These are phyloP conservation scores for Talaromyces sp. DNA, from an alignment of 2,329 filamentous ascomycete genomes.

Conservation along the genomic window DNA sequence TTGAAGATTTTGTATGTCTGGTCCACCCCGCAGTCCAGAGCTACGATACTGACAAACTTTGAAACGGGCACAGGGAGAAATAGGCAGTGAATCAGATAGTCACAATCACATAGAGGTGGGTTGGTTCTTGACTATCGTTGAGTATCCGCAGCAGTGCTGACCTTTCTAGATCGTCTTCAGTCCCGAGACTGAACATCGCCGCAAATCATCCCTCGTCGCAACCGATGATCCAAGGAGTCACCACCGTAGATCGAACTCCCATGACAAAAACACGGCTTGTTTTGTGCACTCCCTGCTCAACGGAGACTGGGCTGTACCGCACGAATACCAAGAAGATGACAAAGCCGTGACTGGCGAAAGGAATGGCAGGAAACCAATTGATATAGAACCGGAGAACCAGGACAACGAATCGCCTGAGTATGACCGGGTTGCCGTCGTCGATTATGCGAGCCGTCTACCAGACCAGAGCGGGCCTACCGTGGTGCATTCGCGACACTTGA, in stretches of 20 bases:
- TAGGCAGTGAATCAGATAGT: constrained; percentile 32
- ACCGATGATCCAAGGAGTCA: constrained; percentile 39
- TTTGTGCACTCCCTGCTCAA: constrained; percentile 60
- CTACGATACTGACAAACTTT: background rate
- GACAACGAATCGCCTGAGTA: constrained; percentile 19
- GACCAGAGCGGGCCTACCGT: constrained; percentile 36
- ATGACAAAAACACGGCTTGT: constrained; percentile 51
- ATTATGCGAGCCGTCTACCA: constrained; percentile 23
- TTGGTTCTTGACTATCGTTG: background rate
- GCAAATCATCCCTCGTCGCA: constrained; percentile 58
- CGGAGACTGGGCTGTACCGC: constrained; percentile 30
- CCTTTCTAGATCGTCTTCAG: constrained; percentile 55
- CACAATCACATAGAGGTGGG: constrained; percentile 37
- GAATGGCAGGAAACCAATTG: constrained; percentile 3
- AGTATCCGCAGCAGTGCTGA: background rate
- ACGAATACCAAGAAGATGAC: constrained; percentile 13
- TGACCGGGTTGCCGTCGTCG: constrained; percentile 25
- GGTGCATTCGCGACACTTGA: constrained; percentile 70
- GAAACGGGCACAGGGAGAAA: constrained; percentile 25
- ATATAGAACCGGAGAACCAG: background rate
- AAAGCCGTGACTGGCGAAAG: constrained; percentile 19
- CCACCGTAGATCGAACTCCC: constrained; percentile 32
- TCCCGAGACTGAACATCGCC: constrained; percentile 50
- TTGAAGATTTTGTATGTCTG: constrained; percentile 17
- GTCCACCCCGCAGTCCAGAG: background rate